phyloP scores from a whole-genome alignment of 129 eudicot species.

The Tagetes erecta region DNA sequence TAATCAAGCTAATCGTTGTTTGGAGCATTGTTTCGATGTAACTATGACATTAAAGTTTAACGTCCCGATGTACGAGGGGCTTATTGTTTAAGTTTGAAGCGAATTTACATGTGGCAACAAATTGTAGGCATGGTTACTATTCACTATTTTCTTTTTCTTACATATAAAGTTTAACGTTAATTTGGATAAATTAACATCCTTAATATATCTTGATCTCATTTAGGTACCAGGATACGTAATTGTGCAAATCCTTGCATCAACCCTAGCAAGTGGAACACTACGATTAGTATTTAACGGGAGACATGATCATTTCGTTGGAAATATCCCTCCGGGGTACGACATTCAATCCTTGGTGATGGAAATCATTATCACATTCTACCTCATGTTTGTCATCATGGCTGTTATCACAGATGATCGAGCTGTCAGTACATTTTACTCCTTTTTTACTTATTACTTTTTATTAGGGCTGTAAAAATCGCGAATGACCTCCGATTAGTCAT shows the following conservation, averaged over 20 bases:
- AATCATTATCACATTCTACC: conserved; percentile 75
- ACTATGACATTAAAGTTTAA: no score
- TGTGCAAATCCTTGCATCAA: conserved; percentile 69
- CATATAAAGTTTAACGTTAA: background rate
- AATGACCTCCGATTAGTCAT: no score
- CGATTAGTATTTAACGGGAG: conserved; percentile 56
- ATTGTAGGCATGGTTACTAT: no score
- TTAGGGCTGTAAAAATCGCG: no score
- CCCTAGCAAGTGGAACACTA: conserved; percentile 70
- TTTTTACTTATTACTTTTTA: no score
- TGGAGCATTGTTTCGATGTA: no score
- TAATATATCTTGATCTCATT: background rate
- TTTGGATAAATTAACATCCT: background rate
- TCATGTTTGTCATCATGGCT: conserved; percentile 77
- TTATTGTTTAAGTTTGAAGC: no score
- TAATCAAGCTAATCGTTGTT: no score
- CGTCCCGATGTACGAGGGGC: no score
- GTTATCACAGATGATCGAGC: conserved; percentile 86
- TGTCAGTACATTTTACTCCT: conserved; percentile 35
- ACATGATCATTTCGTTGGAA: conserved; percentile 68
- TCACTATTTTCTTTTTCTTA: no score
- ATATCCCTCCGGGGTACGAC: conserved; percentile 52
- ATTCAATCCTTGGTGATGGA: conserved; percentile 64
- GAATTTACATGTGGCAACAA: no score
- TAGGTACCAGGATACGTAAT: conserved; percentile 67